Evolutionary conservation across 2,329 filamentous ascomycete species (phyloP).

Genomic region (Colletotrichum sp.): DNA sequence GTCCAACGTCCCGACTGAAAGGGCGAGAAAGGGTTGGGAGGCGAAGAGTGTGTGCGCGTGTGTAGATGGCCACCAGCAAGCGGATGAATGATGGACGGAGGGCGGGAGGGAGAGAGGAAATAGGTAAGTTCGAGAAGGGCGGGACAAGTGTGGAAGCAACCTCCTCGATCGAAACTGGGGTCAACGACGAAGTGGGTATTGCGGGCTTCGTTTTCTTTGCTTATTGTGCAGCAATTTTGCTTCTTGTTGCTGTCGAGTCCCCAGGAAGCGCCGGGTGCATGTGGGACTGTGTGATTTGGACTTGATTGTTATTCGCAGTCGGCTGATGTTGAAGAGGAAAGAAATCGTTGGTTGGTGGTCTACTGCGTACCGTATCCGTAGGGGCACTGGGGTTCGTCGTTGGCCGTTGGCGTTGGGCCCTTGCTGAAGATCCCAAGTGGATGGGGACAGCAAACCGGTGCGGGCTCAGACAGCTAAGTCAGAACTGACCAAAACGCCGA

Average conservation of each 20-base stretch:
- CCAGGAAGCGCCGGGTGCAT: conserved; percentile 7
- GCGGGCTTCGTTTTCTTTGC: neutral
- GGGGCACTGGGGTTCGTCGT: neutral
- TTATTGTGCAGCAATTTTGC: neutral
- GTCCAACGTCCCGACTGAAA: neutral
- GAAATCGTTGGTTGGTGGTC: neutral
- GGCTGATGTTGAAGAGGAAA: conserved; percentile 8
- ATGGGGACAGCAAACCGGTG: neutral
- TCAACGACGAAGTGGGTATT: neutral
- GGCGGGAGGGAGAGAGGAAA: neutral
- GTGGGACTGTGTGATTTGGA: neutral
- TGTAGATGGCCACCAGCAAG: neutral
- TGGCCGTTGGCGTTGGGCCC: neutral
- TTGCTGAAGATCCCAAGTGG: neutral
- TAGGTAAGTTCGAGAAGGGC: neutral
- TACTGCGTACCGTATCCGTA: neutral
- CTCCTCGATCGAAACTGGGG: neutral
- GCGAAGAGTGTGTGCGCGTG: neutral
- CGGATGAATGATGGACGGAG: neutral
- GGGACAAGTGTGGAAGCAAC: neutral
- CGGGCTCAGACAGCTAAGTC: neutral
- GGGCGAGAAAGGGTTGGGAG: neutral
- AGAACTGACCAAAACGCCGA: neutral
- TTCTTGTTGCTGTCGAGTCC: neutral
- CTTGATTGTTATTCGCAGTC: neutral